Evolutionary conservation across 169 alveolate species (phyloP), one percentile per base, ranked within the genome.

Genomic region (Plasmodium ovale): DNA sequence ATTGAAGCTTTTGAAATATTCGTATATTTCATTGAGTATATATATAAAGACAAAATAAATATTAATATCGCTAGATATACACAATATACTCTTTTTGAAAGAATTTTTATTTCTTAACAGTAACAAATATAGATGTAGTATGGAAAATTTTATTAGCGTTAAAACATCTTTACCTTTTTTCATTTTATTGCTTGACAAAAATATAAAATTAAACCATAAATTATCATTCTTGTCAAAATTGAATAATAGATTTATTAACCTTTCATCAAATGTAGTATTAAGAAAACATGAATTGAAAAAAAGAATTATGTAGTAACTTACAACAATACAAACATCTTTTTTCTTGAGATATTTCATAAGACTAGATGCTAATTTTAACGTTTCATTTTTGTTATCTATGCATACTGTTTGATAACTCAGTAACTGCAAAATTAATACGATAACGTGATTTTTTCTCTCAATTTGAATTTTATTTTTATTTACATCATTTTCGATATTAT

Each of bases 201-300:
- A 82, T 53, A 82, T 82, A 19, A 82, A 68, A 51, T 82, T 67
- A 31, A 82, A 82, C 90, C 90, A 82, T 2, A 82, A 4, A 42
- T 82, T 82, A 10, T 82, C 90, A 65, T 67, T 82, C 21, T 82
- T 82, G 37, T 82, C 90, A 58, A 82, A 51, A 67, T 29, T 64
- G 49, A 82, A 68, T 67, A 82, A 31, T 35, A 68, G 25, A 35
- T 37, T 82, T 67, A 82, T 65, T 68, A 82, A 51, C 19, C 90
- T 31, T 29, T 82, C 90, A 56, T 82, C 90, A 25, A 65, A 51
- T 44, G 35, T 33, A 2, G 82, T 21, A 44, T 68, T 82, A 19
- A 82, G n/a, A 54, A 82, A 82, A 44, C 90, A 82, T 0, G 90
- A 82, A 65, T 82, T 82, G 29, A 82, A 68, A 51, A 82, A 82